A percentile compares a stretch with the other conserved stretches of the same genome.
Evolutionary conservation across 202 grass and related monocot species (phyloP).

Genomic region (Setaria viridis): DNA sequence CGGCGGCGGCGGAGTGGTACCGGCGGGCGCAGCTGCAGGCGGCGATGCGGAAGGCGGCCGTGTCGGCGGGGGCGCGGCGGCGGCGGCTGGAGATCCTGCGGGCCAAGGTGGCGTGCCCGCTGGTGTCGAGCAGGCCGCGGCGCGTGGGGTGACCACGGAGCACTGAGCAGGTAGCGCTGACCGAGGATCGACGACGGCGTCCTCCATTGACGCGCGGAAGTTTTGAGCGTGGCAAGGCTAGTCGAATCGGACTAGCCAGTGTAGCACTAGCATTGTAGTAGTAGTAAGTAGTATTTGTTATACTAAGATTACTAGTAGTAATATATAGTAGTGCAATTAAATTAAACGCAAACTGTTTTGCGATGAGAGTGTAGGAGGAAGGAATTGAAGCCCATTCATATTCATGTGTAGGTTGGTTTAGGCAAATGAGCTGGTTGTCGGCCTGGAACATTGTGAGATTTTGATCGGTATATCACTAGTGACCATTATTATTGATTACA

Average conservation of each 20-base stretch:
- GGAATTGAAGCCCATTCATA: not conserved
- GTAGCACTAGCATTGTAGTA: not conserved
- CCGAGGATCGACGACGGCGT: not conserved
- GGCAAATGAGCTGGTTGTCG: no score
- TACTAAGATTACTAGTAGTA: not conserved
- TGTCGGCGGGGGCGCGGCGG: slow-evolving; percentile 36
- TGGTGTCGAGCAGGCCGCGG: slow-evolving; percentile 37
- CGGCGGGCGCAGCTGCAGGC: not conserved
- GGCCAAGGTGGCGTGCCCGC: slow-evolving; percentile 26
- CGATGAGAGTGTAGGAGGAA: not conserved
- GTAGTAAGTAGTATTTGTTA: not conserved
- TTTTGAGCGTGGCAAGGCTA: slow-evolving; percentile 6
- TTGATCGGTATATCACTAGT: not conserved
- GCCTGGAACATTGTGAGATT: not conserved
- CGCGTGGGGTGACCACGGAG: not conserved
- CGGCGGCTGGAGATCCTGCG: slow-evolving; percentile 47
- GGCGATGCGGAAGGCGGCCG: slow-evolving; percentile 36
- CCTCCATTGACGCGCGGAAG: not conserved
- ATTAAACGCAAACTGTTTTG: not conserved
- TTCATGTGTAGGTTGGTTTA: not conserved
- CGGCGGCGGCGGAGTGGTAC: not conserved
- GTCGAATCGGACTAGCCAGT: not conserved
- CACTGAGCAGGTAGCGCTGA: no score
- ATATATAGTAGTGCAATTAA: not conserved
- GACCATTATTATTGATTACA: not conserved